These are phyloP conservation scores for Simmondsia chinensis DNA, from an alignment of 148 eudicot genomes.

Conservation along the genomic window DNA sequence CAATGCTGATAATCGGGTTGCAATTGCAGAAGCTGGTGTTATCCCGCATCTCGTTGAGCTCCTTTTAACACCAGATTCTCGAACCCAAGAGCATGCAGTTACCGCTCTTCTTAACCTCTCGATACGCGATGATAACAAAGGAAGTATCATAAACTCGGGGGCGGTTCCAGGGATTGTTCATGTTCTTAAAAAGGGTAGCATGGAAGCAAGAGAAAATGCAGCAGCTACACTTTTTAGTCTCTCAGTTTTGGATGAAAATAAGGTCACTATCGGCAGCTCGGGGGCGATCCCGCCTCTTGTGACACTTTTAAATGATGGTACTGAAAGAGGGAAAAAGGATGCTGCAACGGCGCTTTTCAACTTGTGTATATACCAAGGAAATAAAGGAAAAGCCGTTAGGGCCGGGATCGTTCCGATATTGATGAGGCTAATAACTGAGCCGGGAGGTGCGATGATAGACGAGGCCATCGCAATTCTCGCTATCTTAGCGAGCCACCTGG, in stretches of 20 bases:
- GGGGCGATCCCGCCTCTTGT: constrained; percentile 95
- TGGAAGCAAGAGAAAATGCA: constrained; percentile 92
- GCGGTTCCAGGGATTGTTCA: constrained; percentile 83
- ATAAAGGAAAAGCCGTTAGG: constrained; percentile 86
- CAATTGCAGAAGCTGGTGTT: constrained; percentile 85
- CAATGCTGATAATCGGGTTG: constrained; percentile 74
- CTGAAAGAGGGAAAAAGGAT: constrained; percentile 87
- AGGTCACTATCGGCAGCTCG: constrained; percentile 61
- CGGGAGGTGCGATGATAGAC: constrained; percentile 77
- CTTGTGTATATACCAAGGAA: constrained; percentile 86
- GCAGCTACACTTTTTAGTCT: constrained; percentile 91
- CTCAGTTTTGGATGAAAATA: constrained; percentile 86
- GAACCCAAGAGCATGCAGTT: constrained; percentile 85
- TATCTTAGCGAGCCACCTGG: constrained; percentile 75
- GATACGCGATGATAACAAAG: constrained; percentile 82
- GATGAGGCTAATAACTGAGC: constrained; percentile 69
- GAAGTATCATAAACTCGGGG: constrained; percentile 51
- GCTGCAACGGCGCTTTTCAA: constrained; percentile 96
- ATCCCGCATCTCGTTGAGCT: constrained; percentile 73
- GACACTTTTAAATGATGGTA: constrained; percentile 63
- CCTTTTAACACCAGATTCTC: constrained; percentile 47
- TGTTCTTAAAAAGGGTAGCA: constrained; percentile 75
- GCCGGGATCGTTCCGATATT: constrained; percentile 75
- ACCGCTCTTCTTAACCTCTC: constrained; percentile 93
- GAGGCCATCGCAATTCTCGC: constrained; percentile 87